Base-by-base conservation (phyloP, 768 basidiomycete genomes). In the Lactifluus hygrophoroides region DNA sequence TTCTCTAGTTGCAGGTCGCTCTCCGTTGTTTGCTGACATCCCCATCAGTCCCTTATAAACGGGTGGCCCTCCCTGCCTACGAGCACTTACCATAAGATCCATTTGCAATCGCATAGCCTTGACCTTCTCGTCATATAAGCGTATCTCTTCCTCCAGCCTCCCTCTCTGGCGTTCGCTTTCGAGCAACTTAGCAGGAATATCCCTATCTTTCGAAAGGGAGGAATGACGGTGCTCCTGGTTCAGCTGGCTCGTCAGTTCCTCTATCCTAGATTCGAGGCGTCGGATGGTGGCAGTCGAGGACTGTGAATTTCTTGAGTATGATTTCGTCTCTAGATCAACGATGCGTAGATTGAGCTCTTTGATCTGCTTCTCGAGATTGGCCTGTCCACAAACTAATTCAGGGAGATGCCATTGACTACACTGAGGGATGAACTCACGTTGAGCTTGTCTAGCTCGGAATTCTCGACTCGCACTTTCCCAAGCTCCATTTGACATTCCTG, bases 321-420 rank as follows among this genome's bases (percentile, higher is more conserved):
- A 85, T 66, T 77, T 86, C 1, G 90, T 88, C 69, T 90, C 90
- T 17, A 92, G 76, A 66, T 92, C 90, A 9, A 89, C 83, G 55
- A 93, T 83, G 40, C 84, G 86, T 42, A 90, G 80, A 60, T 90
- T 90, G 32, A 92, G 72, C 51, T 92, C 91, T 67, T 90, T 91
- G 67, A 88, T 77, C 67, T 90, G 86, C 67, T 90, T 92, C 74
- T 93, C 90, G 17, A 94, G 75, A 61, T 77, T 82, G 11, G 88
- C 88, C 91, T 94, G 40, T 54, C 30, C 64, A 28, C 62, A 51
- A 38, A 32, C 27, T 38, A 17, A 37, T 23, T 9, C 53, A 61
- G 16, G 32, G 17, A 21, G 21, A 28, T 51, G n/a, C 10, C 8
- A 42, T 21, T 37, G 45, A 54, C 32, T 25, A 35, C 28, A 46